Evolutionary conservation across 257 asterid genomes (phyloP).

Genomic region (Primulina huaijiensis): DNA sequence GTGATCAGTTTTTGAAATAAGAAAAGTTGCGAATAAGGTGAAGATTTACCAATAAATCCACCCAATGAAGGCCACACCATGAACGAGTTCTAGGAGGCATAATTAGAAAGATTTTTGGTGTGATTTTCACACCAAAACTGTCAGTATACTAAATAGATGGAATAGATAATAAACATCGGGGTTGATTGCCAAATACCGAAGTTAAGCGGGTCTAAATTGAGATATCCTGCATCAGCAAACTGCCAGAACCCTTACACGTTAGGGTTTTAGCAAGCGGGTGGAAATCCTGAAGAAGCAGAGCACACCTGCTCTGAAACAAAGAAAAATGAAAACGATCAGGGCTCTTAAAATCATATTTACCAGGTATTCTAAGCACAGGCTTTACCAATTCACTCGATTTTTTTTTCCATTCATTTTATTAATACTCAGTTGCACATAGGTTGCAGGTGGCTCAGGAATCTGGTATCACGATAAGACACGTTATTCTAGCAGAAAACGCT

Average conservation of each 20-base stretch:
- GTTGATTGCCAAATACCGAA: neutral
- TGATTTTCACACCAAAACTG: no score
- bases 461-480: conserved; percentile 12
- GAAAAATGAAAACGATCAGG: conserved; percentile 21
- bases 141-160: no score
- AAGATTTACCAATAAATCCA: no score
- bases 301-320: neutral
- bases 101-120: no score
- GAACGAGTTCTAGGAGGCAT: no score
- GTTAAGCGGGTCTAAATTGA: neutral
- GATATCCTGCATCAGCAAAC: neutral
- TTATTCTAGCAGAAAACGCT: conserved; percentile 13
- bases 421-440: conserved; percentile 22
- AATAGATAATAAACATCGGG: neutral
- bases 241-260: neutral
- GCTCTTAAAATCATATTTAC: conserved; percentile 9
- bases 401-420: neutral
- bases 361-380: conserved; percentile 11
- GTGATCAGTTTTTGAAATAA: no score
- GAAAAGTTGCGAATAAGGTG: no score
- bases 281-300: conserved; percentile 4
- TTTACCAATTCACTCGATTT: no score
- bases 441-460: conserved; percentile 27
- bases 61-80: no score
- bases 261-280: conserved; percentile 23